Percentiles rank a stretch among this genome's conserved stretches.
phyloP scores from a whole-genome alignment of 768 basidiomycete species.

The Kwoniella dejecticola region DNA sequence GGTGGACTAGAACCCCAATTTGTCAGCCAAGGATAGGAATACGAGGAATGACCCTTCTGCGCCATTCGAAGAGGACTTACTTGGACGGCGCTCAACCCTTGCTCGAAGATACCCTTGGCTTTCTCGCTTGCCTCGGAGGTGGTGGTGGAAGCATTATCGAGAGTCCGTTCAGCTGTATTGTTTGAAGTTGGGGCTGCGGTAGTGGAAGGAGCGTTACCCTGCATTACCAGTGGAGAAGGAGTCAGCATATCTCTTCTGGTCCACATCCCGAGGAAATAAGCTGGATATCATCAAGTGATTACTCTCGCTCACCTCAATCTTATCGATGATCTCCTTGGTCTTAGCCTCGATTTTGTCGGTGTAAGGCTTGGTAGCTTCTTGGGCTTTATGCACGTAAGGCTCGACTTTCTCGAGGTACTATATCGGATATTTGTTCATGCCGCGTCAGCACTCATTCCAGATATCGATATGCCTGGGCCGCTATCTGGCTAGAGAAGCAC shows the following conservation, averaged over 20 bases:
- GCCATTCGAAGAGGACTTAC: constrained; percentile 23
- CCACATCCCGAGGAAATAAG: not conserved
- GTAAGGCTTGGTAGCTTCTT: constrained; percentile 49
- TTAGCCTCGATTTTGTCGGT: constrained; percentile 47
- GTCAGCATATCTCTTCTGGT: not conserved
- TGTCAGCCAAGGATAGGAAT: not conserved
- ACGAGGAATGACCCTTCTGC: too few relatives aligned
- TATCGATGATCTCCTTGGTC: constrained; percentile 47
- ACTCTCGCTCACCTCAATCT: constrained; percentile 47
- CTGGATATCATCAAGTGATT: not conserved
- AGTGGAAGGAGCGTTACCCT: constrained; percentile 25
- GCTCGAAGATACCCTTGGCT: constrained; percentile 35
- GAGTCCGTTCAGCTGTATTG: constrained; percentile 14
- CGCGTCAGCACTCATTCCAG: too few relatives aligned
- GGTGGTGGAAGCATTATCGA: constrained; percentile 17
- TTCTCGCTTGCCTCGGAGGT: constrained; percentile 27
- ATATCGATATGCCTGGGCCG: too few relatives aligned
- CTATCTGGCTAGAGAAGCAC: too few relatives aligned
- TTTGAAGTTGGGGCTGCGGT: constrained; percentile 17
- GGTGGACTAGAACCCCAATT: constrained; percentile 18
- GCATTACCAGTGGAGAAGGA: not conserved
- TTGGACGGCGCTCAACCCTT: constrained; percentile 32
- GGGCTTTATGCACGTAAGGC: constrained; percentile 47
- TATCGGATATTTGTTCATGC: not conserved
- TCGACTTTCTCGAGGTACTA: constrained; percentile 40